Evolutionary conservation across 2,329 filamentous ascomycete species (phyloP).

Genomic region (Aspergillus latus): DNA sequence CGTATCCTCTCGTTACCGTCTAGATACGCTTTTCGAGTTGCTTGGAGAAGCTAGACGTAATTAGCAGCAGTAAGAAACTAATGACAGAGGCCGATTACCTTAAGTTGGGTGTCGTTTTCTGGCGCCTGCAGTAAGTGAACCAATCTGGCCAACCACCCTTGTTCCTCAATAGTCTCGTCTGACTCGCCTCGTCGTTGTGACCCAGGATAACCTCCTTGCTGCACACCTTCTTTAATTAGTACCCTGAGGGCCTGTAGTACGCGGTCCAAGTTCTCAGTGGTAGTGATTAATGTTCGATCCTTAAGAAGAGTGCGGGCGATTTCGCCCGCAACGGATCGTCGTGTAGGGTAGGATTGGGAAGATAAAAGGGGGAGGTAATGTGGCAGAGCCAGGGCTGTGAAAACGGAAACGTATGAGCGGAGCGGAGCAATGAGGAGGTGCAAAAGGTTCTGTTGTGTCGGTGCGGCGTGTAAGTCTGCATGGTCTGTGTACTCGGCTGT

Average conservation of each 20-base stretch:
- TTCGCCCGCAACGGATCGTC: conserved; percentile 85
- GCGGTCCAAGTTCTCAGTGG: conserved; percentile 76
- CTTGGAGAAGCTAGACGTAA: conserved; percentile 68
- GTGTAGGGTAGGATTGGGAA: conserved; percentile 87
- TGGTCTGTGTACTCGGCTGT: conserved; percentile 88
- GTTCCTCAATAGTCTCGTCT: conserved; percentile 96
- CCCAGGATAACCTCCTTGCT: conserved; percentile 80
- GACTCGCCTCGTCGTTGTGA: conserved; percentile 78
- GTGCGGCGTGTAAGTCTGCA: conserved; percentile 86
- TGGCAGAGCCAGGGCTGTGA: conserved; percentile 91
- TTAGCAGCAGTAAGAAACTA: conserved; percentile 14
- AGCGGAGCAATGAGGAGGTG: conserved; percentile 88
- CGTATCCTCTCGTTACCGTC: conserved; percentile 95
- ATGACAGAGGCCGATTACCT: conserved; percentile 43
- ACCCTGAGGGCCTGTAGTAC: conserved; percentile 87
- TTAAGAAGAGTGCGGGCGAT: conserved; percentile 79
- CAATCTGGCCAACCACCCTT: conserved; percentile 92
- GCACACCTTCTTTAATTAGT: conserved; percentile 87
- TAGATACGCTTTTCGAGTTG: conserved; percentile 78
- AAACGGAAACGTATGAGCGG: conserved; percentile 86
- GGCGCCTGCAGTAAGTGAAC: conserved; percentile 81
- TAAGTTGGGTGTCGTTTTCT: conserved; percentile 91
- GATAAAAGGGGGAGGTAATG: conserved; percentile 88
- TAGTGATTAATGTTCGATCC: conserved; percentile 77
- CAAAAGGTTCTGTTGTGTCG: conserved; percentile 84